Evolutionary conservation across 2,329 filamentous ascomycete genomes (phyloP).

Genomic region (Stachybotrys elegans): DNA sequence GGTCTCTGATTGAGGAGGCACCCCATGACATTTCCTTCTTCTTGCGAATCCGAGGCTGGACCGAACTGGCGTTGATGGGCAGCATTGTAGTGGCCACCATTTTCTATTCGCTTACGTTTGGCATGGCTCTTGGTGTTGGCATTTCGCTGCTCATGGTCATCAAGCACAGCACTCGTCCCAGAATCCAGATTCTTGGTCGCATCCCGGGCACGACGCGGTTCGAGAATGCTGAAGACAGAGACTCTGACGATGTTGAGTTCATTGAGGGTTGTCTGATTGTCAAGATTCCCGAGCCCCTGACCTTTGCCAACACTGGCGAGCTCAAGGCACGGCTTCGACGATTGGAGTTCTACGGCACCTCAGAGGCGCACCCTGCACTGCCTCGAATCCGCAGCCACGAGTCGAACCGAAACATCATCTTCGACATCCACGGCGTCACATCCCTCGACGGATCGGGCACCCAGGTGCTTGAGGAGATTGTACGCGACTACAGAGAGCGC

Average conservation of each 20-base stretch:
- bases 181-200: slow-evolving; percentile 93
- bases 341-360: slow-evolving; percentile 87
- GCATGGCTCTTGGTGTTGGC: slow-evolving; percentile 90
- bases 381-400: slow-evolving; percentile 73
- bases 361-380: slow-evolving; percentile 76
- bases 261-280: slow-evolving; percentile 91
- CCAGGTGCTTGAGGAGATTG: slow-evolving; percentile 88
- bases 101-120: slow-evolving; percentile 89
- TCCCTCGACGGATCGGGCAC: slow-evolving; percentile 89
- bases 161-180: slow-evolving; percentile 81
- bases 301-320: slow-evolving; percentile 94
- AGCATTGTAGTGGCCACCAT: slow-evolving; percentile 89
- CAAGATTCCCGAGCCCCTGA: slow-evolving; percentile 94
- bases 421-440: slow-evolving; percentile 97
- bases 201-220: slow-evolving; percentile 79
- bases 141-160: slow-evolving; percentile 87
- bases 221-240: slow-evolving; percentile 74
- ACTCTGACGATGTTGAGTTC: slow-evolving; percentile 70
- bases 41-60: slow-evolving; percentile 76
- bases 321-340: slow-evolving; percentile 77
- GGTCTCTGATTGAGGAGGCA: slow-evolving; percentile 89
- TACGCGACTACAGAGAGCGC: slow-evolving; percentile 69
- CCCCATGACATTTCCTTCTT: slow-evolving; percentile 93
- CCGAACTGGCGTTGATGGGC: slow-evolving; percentile 79
- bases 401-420: slow-evolving; percentile 87